Conservation (phyloP, 768 basidiomycete species). For the Mycena sanguinolenta region DNA sequence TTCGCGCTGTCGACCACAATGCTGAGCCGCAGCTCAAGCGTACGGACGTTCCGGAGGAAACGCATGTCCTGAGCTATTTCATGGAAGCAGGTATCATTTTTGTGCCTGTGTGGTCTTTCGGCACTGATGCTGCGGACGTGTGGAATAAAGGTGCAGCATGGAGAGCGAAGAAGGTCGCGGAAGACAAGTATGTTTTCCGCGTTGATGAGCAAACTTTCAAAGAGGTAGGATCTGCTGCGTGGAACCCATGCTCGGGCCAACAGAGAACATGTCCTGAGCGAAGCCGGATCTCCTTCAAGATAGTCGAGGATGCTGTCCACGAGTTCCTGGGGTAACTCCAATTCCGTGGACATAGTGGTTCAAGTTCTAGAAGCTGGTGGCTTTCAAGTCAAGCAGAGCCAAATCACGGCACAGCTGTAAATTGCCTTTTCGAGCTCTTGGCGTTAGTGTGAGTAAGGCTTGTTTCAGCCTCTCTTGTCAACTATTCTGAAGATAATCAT, state of each 20-base stretch:
- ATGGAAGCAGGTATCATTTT: not conserved
- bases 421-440: conserved; percentile 3
- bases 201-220: not conserved
- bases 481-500: too few species aligned
- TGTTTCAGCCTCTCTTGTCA: too few species aligned
- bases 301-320: conserved; percentile 15
- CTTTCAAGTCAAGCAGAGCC: too few species aligned
- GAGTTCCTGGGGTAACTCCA: conserved; percentile 5
- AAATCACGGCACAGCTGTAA: not conserved
- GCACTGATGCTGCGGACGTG: conserved; percentile 5
- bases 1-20: too few species aligned
- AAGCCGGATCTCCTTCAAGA: not conserved
- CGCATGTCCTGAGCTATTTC: not conserved
- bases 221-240: conserved; percentile 11
- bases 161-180: not conserved
- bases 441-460: too few species aligned
- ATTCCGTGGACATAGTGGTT: too few species aligned
- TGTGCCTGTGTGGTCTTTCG: not conserved
- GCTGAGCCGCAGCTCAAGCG: conserved; percentile 2
- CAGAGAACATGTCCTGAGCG: conserved; percentile 5
- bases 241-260: not conserved
- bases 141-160: not conserved
- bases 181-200: not conserved
- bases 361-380: too few species aligned
- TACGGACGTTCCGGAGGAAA: not conserved